A percentile compares a stretch with the other conserved stretches of the same genome.
Conservation (phyloP, 1,284 basidiomycete species). For the Tilletia caries region DNA sequence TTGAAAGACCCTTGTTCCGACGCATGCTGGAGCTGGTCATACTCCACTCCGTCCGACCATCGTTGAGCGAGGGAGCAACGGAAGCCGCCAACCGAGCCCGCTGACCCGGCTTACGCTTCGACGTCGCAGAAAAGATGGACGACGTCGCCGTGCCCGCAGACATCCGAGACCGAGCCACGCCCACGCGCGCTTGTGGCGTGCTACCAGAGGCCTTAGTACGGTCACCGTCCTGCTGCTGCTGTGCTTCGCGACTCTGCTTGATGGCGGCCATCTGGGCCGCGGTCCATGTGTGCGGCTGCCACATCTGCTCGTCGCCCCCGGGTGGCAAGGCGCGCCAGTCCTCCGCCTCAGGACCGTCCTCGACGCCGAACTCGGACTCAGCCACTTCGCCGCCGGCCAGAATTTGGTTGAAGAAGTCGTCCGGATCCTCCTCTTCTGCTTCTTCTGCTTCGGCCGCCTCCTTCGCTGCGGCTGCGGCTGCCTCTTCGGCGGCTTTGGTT, state of each 20-base stretch:
- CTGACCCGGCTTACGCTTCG: slow-evolving; percentile 11
- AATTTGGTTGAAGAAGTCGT: slow-evolving; percentile 49
- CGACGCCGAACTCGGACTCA: slow-evolving; percentile 37
- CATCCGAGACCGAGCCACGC: slow-evolving; percentile 25
- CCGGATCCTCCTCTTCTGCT: slow-evolving; percentile 63
- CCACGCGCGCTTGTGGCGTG: slow-evolving; percentile 37
- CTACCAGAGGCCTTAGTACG: slow-evolving; percentile 49
- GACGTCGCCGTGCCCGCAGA: slow-evolving; percentile 4
- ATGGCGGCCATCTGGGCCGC: neutral
- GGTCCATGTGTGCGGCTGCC: slow-evolving; percentile 17
- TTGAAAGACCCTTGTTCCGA: slow-evolving; percentile 80
- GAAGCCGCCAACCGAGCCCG: neutral
- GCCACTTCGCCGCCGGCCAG: slow-evolving; percentile 33
- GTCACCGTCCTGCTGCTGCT: slow-evolving; percentile 37
- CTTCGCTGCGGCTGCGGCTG: neutral
- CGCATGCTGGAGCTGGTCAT: slow-evolving; percentile 98
- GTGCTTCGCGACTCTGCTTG: neutral
- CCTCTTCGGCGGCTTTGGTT: slow-evolving; percentile 10
- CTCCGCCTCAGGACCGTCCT: slow-evolving; percentile 22
- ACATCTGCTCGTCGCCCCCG: slow-evolving; percentile 47
- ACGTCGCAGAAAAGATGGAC: slow-evolving; percentile 9
- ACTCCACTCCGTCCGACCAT: slow-evolving; percentile 43
- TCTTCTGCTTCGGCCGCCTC: slow-evolving; percentile 13
- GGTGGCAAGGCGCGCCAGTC: slow-evolving; percentile 45
- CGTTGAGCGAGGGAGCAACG: neutral